Percentiles rank a stretch among this genome's conserved stretches.
Evolutionary conservation across 2,329 filamentous ascomycete genomes (phyloP).

Genomic region (Fusarium redolens): DNA sequence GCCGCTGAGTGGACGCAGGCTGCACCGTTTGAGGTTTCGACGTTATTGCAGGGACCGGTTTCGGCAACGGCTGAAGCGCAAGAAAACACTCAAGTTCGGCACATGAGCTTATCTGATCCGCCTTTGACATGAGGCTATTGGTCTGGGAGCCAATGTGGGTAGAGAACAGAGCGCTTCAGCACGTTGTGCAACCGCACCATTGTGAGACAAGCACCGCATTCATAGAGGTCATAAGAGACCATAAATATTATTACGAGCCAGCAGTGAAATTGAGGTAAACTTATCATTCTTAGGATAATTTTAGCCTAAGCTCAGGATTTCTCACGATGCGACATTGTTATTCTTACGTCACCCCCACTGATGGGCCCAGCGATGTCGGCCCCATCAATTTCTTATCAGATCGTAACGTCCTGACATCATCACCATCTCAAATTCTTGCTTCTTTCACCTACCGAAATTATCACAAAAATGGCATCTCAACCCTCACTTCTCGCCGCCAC

Average conservation of each 20-base stretch:
- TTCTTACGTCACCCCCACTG: slow-evolving; percentile 16
- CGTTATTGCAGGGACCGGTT: background rate
- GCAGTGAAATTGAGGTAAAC: background rate
- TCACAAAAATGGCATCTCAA: slow-evolving; percentile 32
- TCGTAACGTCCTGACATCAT: slow-evolving; percentile 14
- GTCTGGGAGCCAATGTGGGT: background rate
- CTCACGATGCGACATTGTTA: no score
- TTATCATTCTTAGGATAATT: background rate
- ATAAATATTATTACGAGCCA: background rate
- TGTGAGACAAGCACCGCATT: background rate
- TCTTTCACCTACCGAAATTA: background rate
- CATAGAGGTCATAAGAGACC: background rate
- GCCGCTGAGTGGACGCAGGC: background rate
- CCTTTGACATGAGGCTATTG: background rate
- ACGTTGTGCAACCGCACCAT: rapidly evolving
- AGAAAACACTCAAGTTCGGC: background rate
- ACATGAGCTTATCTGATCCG: background rate
- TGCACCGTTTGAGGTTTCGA: background rate
- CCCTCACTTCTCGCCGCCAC: slow-evolving; percentile 38
- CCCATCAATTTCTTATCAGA: slow-evolving; percentile 17
- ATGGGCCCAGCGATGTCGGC: slow-evolving; percentile 16
- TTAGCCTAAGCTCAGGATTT: background rate
- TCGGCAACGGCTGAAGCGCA: background rate
- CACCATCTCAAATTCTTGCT: background rate
- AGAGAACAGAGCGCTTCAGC: background rate